Evolutionary conservation across 1,284 basidiomycete genomes (phyloP).

Genomic region (Mycosarcoma mackinlayi): DNA sequence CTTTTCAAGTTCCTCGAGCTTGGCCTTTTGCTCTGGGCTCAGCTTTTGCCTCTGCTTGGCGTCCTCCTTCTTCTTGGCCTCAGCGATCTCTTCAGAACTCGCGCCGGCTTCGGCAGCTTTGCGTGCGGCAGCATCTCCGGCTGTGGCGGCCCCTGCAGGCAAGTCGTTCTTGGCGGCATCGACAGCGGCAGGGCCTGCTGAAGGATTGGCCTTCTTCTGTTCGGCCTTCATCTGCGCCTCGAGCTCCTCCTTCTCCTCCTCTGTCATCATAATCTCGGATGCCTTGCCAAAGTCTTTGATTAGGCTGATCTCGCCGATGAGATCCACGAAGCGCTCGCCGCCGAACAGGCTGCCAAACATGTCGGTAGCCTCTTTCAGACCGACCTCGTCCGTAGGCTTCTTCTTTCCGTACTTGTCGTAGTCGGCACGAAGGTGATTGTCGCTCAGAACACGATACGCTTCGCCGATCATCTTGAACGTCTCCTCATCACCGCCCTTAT

Average conservation of each 20-base stretch:
- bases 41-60: constrained; percentile 72
- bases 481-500: constrained; percentile 68
- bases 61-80: constrained; percentile 71
- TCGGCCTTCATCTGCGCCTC: constrained; percentile 76
- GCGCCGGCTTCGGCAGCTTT: constrained; percentile 63
- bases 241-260: constrained; percentile 89
- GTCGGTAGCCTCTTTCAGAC: constrained; percentile 67
- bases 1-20: constrained; percentile 67
- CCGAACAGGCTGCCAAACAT: constrained; percentile 69
- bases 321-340: constrained; percentile 66
- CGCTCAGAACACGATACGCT: constrained; percentile 67
- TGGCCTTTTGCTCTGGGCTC: constrained; percentile 78
- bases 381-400: constrained; percentile 67
- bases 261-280: constrained; percentile 73
- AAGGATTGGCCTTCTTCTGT: constrained; percentile 47
- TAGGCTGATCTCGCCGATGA: constrained; percentile 68
- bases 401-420: constrained; percentile 96
- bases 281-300: constrained; percentile 69
- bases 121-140: constrained; percentile 50
- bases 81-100: constrained; percentile 41
- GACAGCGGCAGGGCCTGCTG: constrained; percentile 28
- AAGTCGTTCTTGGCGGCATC: constrained; percentile 32
- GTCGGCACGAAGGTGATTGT: constrained; percentile 83
- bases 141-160: constrained; percentile 31
- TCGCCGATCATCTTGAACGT: constrained; percentile 73